Evolutionary conservation across 441 rosid genomes (phyloP).

Genomic region (Croton setiger): DNA sequence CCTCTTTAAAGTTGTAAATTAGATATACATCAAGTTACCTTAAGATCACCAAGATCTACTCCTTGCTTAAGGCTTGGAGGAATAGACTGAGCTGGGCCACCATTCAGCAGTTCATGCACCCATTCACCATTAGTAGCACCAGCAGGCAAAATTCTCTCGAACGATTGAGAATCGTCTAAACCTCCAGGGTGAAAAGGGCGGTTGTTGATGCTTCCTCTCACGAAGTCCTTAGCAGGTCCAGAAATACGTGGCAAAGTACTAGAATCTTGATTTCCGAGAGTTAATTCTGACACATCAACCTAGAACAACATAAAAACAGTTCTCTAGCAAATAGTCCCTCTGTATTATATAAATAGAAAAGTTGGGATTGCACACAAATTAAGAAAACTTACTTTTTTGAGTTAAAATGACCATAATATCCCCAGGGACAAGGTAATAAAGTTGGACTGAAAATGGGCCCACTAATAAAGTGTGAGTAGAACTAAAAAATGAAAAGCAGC

Average conservation of each 20-base stretch:
- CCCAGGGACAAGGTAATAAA: too few species aligned
- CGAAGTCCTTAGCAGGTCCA: slow-evolving; percentile 75
- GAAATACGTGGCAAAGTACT: slow-evolving; percentile 57
- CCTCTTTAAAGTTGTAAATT: not conserved
- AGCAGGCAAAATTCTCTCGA: slow-evolving; percentile 64
- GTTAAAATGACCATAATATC: too few species aligned
- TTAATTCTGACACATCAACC: slow-evolving; percentile 86
- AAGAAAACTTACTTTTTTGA: too few species aligned
- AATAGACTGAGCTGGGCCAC: slow-evolving; percentile 64
- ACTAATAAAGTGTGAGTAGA: too few species aligned
- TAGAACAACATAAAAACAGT: slow-evolving; percentile 46
- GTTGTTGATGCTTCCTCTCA: slow-evolving; percentile 86
- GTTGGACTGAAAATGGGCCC: too few species aligned
- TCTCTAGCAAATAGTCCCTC: slow-evolving; percentile 23
- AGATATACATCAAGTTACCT: slow-evolving; percentile 37
- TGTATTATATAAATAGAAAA: too few species aligned
- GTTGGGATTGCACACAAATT: too few species aligned
- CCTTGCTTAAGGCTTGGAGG: slow-evolving; percentile 90
- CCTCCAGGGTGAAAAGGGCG: slow-evolving; percentile 99
- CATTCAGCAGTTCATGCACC: slow-evolving; percentile 70
- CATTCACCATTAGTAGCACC: slow-evolving; percentile 83
- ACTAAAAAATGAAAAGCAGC: too few species aligned
- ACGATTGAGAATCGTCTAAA: slow-evolving; percentile 61
- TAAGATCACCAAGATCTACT: slow-evolving; percentile 78
- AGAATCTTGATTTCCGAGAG: slow-evolving; percentile 59